Evolutionary conservation across 805 yeast genomes (phyloP), one percentile per base, ranked within the genome.

Genomic region (Spathaspora passalidarum): DNA sequence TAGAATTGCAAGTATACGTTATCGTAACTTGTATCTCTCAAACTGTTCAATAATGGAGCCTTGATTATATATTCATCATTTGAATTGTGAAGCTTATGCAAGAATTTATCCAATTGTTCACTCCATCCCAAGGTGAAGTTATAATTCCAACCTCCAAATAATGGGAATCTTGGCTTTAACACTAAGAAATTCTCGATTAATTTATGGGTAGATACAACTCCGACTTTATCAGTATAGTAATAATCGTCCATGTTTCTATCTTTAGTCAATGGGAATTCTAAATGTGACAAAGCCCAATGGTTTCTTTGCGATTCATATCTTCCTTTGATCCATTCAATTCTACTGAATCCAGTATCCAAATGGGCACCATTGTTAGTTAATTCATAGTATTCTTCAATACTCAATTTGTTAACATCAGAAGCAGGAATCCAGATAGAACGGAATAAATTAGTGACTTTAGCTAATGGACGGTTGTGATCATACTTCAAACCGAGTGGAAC

Each of bases 61-160:
- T 72, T 76, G 25, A 86, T 67, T 10, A 86, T 60, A 60, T 80
- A 88, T 11, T 71, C 64, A 48, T 79, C 82, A 14, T 66, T 67
- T 9, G 69, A 68, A 17, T 54, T 57, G 21, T 54, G 49, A 14
- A 72, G 54, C 35, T 62, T 56, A 54, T 68, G 81, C 43, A 87
- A 71, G 53, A 76, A 83, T 38, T 79, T 67, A 13, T 68, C 57
- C 36, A 91, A 66, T 17, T 73, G 68, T 52, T 81, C 78, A 42
- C 84, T 80, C 96, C 96, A 94, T n/a, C 98, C 98, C 55, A 92
- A 66, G 18, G 98, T 94, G 74, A 88, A 94, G 68, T 92, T 89
- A 68, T 89, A 92, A 57, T 83, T 78, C 99, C 99, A 94, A 37
- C 91, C 95, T 41, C 99, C 99, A 66, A 88, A 87, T 5, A 94